phyloP scores from a whole-genome alignment of 2,329 filamentous ascomycete species.

The Xylariaceae sp. region DNA sequence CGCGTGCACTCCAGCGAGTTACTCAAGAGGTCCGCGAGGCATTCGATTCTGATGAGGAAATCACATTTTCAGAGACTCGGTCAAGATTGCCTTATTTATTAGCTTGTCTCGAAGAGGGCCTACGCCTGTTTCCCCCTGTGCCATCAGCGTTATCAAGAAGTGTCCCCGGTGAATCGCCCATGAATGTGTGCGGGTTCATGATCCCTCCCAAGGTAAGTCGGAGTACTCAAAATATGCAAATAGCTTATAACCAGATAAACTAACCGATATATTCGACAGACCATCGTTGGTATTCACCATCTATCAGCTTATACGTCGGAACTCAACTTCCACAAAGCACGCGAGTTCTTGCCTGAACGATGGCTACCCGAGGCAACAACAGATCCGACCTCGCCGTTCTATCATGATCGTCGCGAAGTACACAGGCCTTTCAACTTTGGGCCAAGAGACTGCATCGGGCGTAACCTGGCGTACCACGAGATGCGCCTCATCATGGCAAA shows the following conservation, averaged over 20 bases:
- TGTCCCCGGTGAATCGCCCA: slow-evolving; percentile 30
- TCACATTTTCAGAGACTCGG: slow-evolving; percentile 47
- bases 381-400: slow-evolving; percentile 34
- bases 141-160: slow-evolving; percentile 30
- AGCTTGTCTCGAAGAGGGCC: slow-evolving; percentile 35
- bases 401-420: slow-evolving; percentile 34
- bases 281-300: slow-evolving; percentile 35
- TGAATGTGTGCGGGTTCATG: slow-evolving; percentile 32
- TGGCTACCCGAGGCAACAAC: slow-evolving; percentile 34
- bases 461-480: slow-evolving; percentile 35
- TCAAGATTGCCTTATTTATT: slow-evolving; percentile 34
- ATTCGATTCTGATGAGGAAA: slow-evolving; percentile 52
- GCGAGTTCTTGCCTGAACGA: slow-evolving; percentile 34
- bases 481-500: slow-evolving; percentile 39
- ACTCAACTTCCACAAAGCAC: slow-evolving; percentile 33
- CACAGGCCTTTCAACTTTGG: slow-evolving; percentile 36
- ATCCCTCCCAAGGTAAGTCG: slow-evolving; percentile 34
- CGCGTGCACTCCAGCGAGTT: slow-evolving; percentile 34
- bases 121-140: slow-evolving; percentile 37
- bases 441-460: slow-evolving; percentile 34
- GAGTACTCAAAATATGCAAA: background rate
- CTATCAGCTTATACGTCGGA: slow-evolving; percentile 35
- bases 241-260: too few species aligned
- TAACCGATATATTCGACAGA: slow-evolving; percentile 17
- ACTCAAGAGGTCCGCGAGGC: slow-evolving; percentile 51